Percentiles rank a stretch among this genome's conserved stretches.
These are phyloP conservation scores for Manihot esculenta DNA, from an alignment of 441 rosid genomes.

Conservation along the genomic window DNA sequence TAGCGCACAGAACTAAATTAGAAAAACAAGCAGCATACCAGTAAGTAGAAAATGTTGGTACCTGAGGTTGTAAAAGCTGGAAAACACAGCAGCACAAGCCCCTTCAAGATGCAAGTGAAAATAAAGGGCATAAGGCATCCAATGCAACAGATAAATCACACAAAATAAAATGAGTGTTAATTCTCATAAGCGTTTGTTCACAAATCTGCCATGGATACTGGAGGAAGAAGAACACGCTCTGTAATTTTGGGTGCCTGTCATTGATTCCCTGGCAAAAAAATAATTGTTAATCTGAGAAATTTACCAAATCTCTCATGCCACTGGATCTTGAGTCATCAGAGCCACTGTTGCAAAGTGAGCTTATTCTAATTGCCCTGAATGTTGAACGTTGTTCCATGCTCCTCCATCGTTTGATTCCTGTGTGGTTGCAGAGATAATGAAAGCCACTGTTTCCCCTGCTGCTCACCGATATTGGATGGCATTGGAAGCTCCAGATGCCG, in stretches of 20 bases:
- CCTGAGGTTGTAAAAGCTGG: background rate
- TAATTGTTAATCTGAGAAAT: background rate
- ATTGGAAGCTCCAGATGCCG: background rate
- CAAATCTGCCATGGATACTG: background rate
- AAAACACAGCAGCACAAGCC: background rate
- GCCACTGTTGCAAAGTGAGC: background rate
- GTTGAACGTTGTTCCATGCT: background rate
- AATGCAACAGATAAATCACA: too few relatives aligned
- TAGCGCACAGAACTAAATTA: too few relatives aligned
- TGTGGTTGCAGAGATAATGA: background rate
- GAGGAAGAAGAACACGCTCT: background rate
- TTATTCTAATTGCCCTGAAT: background rate
- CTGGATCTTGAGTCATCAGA: background rate
- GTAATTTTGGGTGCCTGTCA: background rate
- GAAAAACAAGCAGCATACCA: background rate
- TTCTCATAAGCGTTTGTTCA: background rate
- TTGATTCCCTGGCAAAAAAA: background rate
- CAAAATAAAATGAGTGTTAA: background rate
- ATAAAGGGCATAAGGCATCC: background rate
- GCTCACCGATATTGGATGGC: background rate
- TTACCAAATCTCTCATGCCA: background rate
- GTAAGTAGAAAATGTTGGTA: too few relatives aligned
- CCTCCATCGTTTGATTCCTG: background rate
- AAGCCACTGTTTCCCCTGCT: conserved; percentile 6
- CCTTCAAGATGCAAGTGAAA: background rate